Conservation (phyloP, 768 basidiomycete genomes). For the Xerocomellus dryophilus region DNA sequence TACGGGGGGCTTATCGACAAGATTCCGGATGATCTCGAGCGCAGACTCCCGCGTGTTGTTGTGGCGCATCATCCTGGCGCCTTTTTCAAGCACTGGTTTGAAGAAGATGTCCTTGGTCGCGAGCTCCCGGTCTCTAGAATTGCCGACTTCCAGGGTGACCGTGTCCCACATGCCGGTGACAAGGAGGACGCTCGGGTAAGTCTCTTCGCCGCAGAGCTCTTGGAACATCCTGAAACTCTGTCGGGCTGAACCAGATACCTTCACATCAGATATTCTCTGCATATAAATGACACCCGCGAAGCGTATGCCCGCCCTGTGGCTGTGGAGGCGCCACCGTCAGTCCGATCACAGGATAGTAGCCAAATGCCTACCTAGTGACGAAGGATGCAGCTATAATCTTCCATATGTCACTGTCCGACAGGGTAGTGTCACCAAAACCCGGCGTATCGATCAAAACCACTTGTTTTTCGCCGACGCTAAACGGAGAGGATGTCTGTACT, state of each 20-base stretch:
- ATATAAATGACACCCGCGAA: constrained; percentile 50
- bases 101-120: constrained; percentile 44
- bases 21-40: constrained; percentile 38
- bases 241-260: constrained; percentile 44
- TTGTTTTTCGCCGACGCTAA: constrained; percentile 27
- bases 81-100: constrained; percentile 45
- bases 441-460: constrained; percentile 60
- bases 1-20: constrained; percentile 38
- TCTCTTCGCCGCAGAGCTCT: constrained; percentile 47
- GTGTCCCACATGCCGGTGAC: constrained; percentile 53
- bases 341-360: background rate
- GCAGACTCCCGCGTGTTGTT: constrained; percentile 44
- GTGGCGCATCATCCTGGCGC: constrained; percentile 45
- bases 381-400: constrained; percentile 45
- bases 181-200: constrained; percentile 46
- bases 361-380: constrained; percentile 21
- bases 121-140: constrained; percentile 44
- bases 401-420: constrained; percentile 48
- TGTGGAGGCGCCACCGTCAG: constrained; percentile 4
- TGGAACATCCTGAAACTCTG: constrained; percentile 50
- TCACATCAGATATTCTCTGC: constrained; percentile 49
- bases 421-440: constrained; percentile 55
- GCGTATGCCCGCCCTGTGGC: constrained; percentile 26
- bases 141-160: constrained; percentile 33
- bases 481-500: constrained; percentile 28